Percentiles rank a stretch among this genome's conserved stretches.
Evolutionary conservation across 2,329 filamentous ascomycete genomes (phyloP).

Genomic region (Arthrobotrys conoides): DNA sequence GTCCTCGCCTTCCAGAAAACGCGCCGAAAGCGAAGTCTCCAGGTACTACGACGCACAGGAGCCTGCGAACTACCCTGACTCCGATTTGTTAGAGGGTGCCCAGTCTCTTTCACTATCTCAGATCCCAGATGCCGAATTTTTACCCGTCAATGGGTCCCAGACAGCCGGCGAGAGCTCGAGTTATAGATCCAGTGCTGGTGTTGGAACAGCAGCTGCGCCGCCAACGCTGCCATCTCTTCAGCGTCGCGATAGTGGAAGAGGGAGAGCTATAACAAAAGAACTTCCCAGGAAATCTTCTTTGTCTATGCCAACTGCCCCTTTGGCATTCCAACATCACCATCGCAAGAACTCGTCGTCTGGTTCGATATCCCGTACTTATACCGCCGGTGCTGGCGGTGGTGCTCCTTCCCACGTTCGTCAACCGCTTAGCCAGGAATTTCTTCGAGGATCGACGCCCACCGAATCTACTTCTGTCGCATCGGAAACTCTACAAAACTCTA

Average conservation of each 20-base stretch:
- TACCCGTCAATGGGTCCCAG: slow-evolving; percentile 25
- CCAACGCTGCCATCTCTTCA: slow-evolving; percentile 17
- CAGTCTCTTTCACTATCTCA: slow-evolving; percentile 28
- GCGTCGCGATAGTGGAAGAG: slow-evolving; percentile 55
- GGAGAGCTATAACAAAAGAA: slow-evolving; percentile 29
- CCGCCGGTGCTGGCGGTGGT: background rate
- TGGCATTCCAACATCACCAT: slow-evolving; percentile 54
- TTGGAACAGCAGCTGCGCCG: slow-evolving; percentile 3
- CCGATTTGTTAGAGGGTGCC: slow-evolving; percentile 41
- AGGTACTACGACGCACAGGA: slow-evolving; percentile 60
- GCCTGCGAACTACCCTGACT: slow-evolving; percentile 20
- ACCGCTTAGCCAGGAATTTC: slow-evolving; percentile 40
- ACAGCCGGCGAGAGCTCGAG: slow-evolving; percentile 10
- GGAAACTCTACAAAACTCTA: slow-evolving; percentile 51
- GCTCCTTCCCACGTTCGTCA: slow-evolving; percentile 24
- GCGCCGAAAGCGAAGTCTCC: slow-evolving; percentile 59
- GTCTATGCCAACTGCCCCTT: slow-evolving; percentile 37
- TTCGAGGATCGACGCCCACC: slow-evolving; percentile 10
- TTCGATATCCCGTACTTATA: slow-evolving; percentile 30
- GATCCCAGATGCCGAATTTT: slow-evolving; percentile 23
- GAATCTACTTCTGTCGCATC: slow-evolving; percentile 48
- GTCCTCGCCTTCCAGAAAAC: slow-evolving; percentile 54
- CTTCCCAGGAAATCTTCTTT: slow-evolving; percentile 43
- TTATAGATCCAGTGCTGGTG: slow-evolving; percentile 10
- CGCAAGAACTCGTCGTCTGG: slow-evolving; percentile 44